Conservation (phyloP, 1,139 yeast species). For the Candida labiduridarum region DNA sequence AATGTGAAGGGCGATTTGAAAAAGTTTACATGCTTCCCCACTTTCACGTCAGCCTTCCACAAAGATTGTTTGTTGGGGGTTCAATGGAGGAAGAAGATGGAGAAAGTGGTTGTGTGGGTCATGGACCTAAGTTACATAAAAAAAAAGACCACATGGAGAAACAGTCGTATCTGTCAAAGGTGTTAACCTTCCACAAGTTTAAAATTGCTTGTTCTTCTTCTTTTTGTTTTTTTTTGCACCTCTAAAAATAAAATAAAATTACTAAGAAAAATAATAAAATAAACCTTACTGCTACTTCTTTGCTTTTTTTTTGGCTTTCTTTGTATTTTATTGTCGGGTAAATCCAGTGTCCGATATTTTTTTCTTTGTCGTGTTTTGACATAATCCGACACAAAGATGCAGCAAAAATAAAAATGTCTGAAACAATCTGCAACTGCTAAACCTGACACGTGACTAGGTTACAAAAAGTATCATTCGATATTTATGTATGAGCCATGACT, state of each 20-base stretch:
- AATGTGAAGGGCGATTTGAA: too few species aligned
- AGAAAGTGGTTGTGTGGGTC: too few species aligned
- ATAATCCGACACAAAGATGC: not conserved
- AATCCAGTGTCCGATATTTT: not conserved
- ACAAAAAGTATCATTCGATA: not conserved
- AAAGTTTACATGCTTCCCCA: too few species aligned
- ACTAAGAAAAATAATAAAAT: not conserved
- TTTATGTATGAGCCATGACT: not conserved
- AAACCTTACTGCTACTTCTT: not conserved
- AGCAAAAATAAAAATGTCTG: not conserved
- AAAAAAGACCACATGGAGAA: not conserved
- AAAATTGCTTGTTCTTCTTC: not conserved
- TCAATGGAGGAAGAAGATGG: too few species aligned
- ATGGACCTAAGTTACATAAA: not conserved
- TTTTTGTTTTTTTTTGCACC: too few species aligned
- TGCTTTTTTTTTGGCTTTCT: not conserved
- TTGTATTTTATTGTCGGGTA: too few species aligned
- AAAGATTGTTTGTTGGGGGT: too few species aligned
- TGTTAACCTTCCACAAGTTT: not conserved
- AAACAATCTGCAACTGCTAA: too few species aligned
- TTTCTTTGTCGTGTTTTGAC: not conserved
- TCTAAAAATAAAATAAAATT: not conserved
- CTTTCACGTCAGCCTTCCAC: too few species aligned
- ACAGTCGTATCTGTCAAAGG: conserved; percentile 1
- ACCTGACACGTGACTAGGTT: too few species aligned